Base-by-base conservation (phyloP, 1,139 yeast species). In the Blastobotrys capitulatus region DNA sequence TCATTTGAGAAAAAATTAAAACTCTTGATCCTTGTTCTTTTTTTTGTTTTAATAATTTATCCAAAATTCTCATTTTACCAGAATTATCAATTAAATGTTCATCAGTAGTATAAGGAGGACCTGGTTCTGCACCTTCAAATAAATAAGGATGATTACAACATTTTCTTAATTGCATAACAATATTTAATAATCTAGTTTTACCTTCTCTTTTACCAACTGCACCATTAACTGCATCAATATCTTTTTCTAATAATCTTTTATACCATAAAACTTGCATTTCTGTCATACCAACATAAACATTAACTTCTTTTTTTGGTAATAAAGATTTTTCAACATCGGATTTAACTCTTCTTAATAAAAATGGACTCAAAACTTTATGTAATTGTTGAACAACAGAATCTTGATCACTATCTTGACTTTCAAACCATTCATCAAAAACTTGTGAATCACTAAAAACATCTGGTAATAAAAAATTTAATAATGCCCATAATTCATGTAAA, bases 111-210 rank as follows among this genome's bases (percentile, higher is more conserved):
- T 76, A 92, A 0, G 98, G 98, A 1, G 98, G 98, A 8, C 98
- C 97, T 0, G 97, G 97, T 65, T 92, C 98, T 1, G 98, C 98
- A 35, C 98, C 97, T 66, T 92, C 97, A 62, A 92, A 92, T 48
- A 92, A 72, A 65, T 92, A 92, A 0, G 98, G 98, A 67, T 92
- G 98, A 64, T 92, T 92, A 67, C 97, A 92, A 66, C 97, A 92
- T 67, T 92, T 92, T 60, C 97, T 77, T 55, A 92, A 74, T 68
- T 92, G 98, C 98, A 92, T 92, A 20, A 92, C 97, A 60, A 92
- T 90, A 62, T 92, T 92, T 49, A 92, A 73, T 56, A 92, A 73
- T 50, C 97, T 75, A 1, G 97, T 90, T 64, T 92, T 92, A 12
- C 95, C 94, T 64, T 92, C 98, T 52, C 95, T 77, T 65, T 84